Evolutionary conservation across 768 basidiomycete species (phyloP), one percentile per base, ranked within the genome.

Genomic region (Trametes meyenii): DNA sequence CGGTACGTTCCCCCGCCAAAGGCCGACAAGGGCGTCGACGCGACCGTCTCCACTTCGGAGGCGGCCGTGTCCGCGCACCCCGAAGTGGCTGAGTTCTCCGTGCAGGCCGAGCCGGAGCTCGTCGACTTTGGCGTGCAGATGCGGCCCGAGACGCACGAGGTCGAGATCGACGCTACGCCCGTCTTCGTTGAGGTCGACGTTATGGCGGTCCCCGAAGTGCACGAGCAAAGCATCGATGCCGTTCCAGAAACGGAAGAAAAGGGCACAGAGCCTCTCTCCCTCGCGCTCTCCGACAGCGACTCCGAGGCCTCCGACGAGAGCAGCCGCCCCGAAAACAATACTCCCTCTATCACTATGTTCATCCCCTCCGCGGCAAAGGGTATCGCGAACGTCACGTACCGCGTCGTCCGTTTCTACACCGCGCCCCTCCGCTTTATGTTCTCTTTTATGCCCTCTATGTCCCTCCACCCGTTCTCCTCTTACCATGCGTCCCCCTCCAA

Each of bases 161-260:
- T 76, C 21, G 79, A 76, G 26, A 74, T 87, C 56, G 85, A 86
- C 61, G 86, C 86, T 6, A 77, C 76, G 17, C 86, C 86, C 4
- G 69, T 70, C 24, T 76, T 77, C 24, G 71, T 75, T 14, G 81
- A 81, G 38, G 75, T 70, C 17, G 77, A 70, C n/a, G 76, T 86
- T 38, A 79, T 83, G 40, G 82, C 82, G 39, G 75, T 74, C 12
- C 75, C 76, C 1, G 61, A 71, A 39, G 60, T 74, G 21, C 51
- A 55, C 39, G 77, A 81, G 38, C 67, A 70, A 53, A 69, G 72
- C 17, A 58, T 76, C 50, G 70, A 70, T 23, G 73, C 71, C 6
- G 56, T 57, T 42, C 71, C 73, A 12, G 36, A 54, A 14, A 58
- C 67, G 26, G 66, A 70, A 12, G 68, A 70, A 52, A 68, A 64